A percentile compares a stretch with the other conserved stretches of the same genome.
Conservation (phyloP, 1,284 basidiomycete genomes). For the Melampsora occidentalis region DNA sequence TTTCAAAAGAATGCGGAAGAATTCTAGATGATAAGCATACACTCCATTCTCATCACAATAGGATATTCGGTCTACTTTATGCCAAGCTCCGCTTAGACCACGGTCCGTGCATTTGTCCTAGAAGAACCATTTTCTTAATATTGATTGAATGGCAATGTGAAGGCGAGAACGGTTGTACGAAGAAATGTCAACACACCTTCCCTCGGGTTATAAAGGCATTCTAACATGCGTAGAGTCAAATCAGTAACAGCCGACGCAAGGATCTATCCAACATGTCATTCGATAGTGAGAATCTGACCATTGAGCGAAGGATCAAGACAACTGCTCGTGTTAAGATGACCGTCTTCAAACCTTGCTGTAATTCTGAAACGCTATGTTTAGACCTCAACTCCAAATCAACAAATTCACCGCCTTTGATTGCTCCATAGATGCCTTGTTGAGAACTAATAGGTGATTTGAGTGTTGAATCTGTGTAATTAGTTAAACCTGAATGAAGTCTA, state of each 20-base stretch:
- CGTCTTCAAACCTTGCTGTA: not conserved
- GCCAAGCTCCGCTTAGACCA: not conserved
- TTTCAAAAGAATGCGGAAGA: not conserved
- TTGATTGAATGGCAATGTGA: not conserved
- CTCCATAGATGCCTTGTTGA: not conserved
- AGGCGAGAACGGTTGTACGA: no score
- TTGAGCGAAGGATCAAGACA: not conserved
- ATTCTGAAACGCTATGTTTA: not conserved
- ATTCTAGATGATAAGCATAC: not conserved
- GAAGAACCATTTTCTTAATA: not conserved
- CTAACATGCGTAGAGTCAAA: not conserved
- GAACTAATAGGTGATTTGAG: not conserved
- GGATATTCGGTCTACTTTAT: not conserved
- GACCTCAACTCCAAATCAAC: not conserved
- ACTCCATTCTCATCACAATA: not conserved
- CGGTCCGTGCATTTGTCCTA: slow-evolving; percentile 2
- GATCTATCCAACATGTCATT: no score
- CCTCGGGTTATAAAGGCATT: slow-evolving; percentile 14
- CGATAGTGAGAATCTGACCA: not conserved
- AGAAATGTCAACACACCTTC: not conserved
- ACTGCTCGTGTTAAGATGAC: not conserved
- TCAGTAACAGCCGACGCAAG: not conserved
- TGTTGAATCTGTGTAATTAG: not conserved
- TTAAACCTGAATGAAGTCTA: slow-evolving; percentile 7
- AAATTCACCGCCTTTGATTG: not conserved